Conservation (phyloP, 495 filamentous ascomycete genomes). For the Lasiosphaeria ovina region DNA sequence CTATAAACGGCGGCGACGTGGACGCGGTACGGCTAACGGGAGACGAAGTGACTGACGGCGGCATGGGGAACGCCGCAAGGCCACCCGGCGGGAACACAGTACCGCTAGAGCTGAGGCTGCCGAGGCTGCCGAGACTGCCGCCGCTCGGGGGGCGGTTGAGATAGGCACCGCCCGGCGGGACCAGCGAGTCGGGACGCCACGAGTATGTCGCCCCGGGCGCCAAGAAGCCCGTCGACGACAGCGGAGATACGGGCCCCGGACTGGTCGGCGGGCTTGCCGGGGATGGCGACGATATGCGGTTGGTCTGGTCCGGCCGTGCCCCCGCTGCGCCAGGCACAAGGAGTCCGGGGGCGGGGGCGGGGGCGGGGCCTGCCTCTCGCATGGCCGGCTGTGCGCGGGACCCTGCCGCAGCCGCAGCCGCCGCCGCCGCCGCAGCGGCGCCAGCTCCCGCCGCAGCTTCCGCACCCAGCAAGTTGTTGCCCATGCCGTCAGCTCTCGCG, state of each 20-base stretch:
- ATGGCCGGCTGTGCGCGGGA: slow-evolving; percentile 7
- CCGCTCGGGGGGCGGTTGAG: background rate
- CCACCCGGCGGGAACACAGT: slow-evolving; percentile 14
- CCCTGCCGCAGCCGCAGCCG: background rate
- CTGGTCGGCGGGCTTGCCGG: slow-evolving; percentile 11
- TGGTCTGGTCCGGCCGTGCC: slow-evolving; percentile 1
- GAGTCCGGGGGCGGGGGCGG: background rate
- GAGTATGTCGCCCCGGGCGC: background rate
- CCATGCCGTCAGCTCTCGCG: slow-evolving; percentile 10
- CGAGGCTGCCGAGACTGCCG: slow-evolving; percentile 12
- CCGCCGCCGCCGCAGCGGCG: background rate
- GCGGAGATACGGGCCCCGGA: slow-evolving; percentile 15
- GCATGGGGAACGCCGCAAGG: slow-evolving; percentile 21
- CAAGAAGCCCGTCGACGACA: slow-evolving; percentile 1
- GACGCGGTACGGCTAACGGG: slow-evolving; percentile 4
- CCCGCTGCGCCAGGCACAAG: background rate
- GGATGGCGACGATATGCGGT: slow-evolving; percentile 9
- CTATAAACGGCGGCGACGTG: slow-evolving; percentile 11
- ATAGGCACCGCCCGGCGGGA: background rate
- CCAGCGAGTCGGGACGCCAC: background rate
- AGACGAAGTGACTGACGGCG: slow-evolving; percentile 11
- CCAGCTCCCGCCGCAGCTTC: background rate
- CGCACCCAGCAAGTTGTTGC: slow-evolving; percentile 8
- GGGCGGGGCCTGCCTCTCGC: slow-evolving; percentile 3
- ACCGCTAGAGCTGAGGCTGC: slow-evolving; percentile 16